Evolutionary conservation across 352 stramenopile species (phyloP), one percentile per base, ranked within the genome.

Genomic region (Phytophthora uliginosa): DNA sequence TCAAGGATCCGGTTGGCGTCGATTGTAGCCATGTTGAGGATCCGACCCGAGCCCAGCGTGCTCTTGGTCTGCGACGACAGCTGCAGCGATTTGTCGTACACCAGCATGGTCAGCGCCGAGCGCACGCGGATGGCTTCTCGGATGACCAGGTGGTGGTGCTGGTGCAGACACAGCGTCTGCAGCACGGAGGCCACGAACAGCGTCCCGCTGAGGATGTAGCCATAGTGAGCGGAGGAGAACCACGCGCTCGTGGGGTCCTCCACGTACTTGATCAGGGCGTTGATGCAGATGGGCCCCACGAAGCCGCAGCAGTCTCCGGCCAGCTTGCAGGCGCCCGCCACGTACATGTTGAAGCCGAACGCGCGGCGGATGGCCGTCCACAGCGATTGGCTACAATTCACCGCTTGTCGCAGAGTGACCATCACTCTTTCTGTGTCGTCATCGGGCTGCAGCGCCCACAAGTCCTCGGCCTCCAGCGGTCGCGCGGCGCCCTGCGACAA

Each of bases 21-120:
- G 66, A 97, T 95, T 22, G 91, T 97, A 67, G 98, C 96, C n/a
- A 99, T 82, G 66, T 98, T 99, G 1, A 97, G 83, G 56, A 99
- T 98, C 64, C 95, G 83, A 7, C 95, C 94, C 0, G 89, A 82
- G 24, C 83, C 82, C 8, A 90, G 47, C 1, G 64, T 55, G 64
- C 80, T 91, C 61, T 89, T 92, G 42, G 76, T 78, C 65, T 91
- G 81, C 24, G 78, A 84, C 26, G 85, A 93, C 22, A 94, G 58
- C 28, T 65, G 71, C 20, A 94, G 60, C 7, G 84, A 70, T 59
- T 92, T 92, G 31, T 85, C 71, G 54, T 85, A 91, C 51, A 94
- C 84, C 40, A 90, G 69, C 80, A 89, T 89, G 18, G 85, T 88
- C 4, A 94, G 51, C 51, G 86, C 86, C 3, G 84, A 83, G 6